Evolutionary conservation across 2,329 filamentous ascomycete species (phyloP).

Genomic region (Epicoccum sorghinum): DNA sequence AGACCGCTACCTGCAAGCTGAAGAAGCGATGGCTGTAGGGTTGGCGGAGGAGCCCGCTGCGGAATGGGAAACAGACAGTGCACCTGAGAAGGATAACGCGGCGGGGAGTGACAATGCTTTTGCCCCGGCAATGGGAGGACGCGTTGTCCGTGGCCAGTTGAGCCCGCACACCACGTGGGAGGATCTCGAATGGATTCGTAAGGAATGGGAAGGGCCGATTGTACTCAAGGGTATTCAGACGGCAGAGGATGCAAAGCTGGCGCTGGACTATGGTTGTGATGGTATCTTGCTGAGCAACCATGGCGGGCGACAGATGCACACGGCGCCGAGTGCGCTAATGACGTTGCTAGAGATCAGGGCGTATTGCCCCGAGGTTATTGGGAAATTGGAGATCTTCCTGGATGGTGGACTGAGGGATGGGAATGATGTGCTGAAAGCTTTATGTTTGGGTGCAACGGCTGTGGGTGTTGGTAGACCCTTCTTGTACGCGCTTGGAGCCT

Average conservation of each 20-base stretch:
- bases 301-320: slow-evolving; percentile 60
- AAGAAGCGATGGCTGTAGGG: slow-evolving; percentile 57
- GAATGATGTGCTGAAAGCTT: slow-evolving; percentile 47
- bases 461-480: slow-evolving; percentile 48
- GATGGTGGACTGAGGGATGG: slow-evolving; percentile 48
- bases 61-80: slow-evolving; percentile 52
- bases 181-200: slow-evolving; percentile 54
- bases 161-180: slow-evolving; percentile 57
- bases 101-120: slow-evolving; percentile 62
- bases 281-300: slow-evolving; percentile 61
- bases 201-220: slow-evolving; percentile 50
- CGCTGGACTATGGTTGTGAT: slow-evolving; percentile 52
- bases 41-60: slow-evolving; percentile 58
- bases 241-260: slow-evolving; percentile 54
- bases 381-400: slow-evolving; percentile 45
- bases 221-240: slow-evolving; percentile 55
- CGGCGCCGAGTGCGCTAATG: slow-evolving; percentile 45
- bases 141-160: slow-evolving; percentile 34
- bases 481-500: slow-evolving; percentile 47
- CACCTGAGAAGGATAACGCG: slow-evolving; percentile 11
- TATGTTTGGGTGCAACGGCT: slow-evolving; percentile 49
- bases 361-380: slow-evolving; percentile 45
- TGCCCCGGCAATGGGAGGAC: slow-evolving; percentile 63
- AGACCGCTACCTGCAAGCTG: slow-evolving; percentile 49
- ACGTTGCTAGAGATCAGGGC: slow-evolving; percentile 47